Conservation (phyloP, 345 rosid species). For the Rhizophora mangle region DNA sequence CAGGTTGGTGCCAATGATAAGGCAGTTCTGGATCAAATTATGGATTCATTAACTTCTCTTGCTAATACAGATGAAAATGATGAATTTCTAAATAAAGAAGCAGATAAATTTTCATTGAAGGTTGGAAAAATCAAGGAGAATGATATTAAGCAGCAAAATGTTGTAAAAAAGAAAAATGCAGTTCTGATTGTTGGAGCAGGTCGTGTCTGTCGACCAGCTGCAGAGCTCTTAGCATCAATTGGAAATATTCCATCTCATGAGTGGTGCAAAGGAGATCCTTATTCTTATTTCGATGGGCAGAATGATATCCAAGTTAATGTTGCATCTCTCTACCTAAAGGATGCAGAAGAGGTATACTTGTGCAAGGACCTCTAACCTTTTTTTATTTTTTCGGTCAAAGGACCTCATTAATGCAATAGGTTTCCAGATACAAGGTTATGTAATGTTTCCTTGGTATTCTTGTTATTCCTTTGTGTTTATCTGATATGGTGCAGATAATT, state of each 20-base stretch:
- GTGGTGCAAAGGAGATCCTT: slow-evolving; percentile 40
- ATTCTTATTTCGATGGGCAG: slow-evolving; percentile 40
- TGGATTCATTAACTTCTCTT: slow-evolving; percentile 76
- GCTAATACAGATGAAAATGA: slow-evolving; percentile 56
- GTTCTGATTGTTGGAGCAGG: slow-evolving; percentile 94
- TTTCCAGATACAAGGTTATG: not conserved
- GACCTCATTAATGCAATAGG: not conserved
- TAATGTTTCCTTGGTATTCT: not conserved
- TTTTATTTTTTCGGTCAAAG: not conserved
- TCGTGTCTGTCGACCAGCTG: slow-evolving; percentile 86
- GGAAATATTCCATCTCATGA: slow-evolving; percentile 43
- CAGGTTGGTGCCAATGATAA: slow-evolving; percentile 90
- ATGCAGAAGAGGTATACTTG: slow-evolving; percentile 81
- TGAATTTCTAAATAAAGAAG: slow-evolving; percentile 22
- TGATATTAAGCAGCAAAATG: slow-evolving; percentile 29
- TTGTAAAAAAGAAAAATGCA: slow-evolving; percentile 33
- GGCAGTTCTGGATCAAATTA: slow-evolving; percentile 72
- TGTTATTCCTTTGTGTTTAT: slow-evolving; percentile 5
- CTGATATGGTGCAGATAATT: slow-evolving; percentile 43
- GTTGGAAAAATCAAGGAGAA: slow-evolving; percentile 54
- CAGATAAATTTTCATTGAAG: slow-evolving; percentile 44
- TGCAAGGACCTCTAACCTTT: not conserved
- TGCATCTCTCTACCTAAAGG: slow-evolving; percentile 82
- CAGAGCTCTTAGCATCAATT: slow-evolving; percentile 61
- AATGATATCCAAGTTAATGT: slow-evolving; percentile 62